phyloP scores from a whole-genome alignment of 768 basidiomycete species.

The Kwoniella mangroviensis region DNA sequence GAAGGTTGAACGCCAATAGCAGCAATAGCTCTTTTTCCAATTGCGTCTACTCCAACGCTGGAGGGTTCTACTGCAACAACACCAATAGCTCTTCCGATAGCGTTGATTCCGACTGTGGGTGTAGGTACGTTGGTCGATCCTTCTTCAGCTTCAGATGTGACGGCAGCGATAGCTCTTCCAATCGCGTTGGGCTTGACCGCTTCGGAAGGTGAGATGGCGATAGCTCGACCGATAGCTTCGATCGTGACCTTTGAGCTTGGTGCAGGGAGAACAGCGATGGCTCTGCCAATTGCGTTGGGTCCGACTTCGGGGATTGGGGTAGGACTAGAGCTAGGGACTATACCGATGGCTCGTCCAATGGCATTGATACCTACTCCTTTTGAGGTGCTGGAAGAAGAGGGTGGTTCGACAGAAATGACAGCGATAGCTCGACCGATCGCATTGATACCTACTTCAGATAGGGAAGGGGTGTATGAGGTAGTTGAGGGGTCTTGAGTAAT shows the following conservation, averaged over 20 bases:
- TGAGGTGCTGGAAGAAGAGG: too few relatives aligned
- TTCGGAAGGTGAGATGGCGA: not conserved
- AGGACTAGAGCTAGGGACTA: not conserved
- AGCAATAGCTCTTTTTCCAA: not conserved
- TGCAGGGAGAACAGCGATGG: not conserved
- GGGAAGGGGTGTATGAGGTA: not conserved
- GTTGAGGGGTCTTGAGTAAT: not conserved
- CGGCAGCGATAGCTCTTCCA: not conserved
- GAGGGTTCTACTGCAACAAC: not conserved
- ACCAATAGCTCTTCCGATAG: not conserved
- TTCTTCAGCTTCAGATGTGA: not conserved
- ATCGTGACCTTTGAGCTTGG: not conserved
- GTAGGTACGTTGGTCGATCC: not conserved
- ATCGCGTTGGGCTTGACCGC: not conserved
- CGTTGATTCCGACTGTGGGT: not conserved
- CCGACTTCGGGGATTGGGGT: not conserved
- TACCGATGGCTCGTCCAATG: constrained; percentile 5
- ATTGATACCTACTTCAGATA: too few relatives aligned
- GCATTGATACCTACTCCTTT: not conserved
- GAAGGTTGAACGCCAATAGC: not conserved
- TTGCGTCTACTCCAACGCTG: not conserved
- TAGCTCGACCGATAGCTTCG: not conserved
- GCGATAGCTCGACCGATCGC: too few relatives aligned
- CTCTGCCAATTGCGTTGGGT: not conserved
- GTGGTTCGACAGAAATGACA: too few relatives aligned